A percentile compares a stretch with the other conserved stretches of the same genome.
Conservation (phyloP, 192 early-diverging fungal genomes). For the Coemansia sp. region DNA sequence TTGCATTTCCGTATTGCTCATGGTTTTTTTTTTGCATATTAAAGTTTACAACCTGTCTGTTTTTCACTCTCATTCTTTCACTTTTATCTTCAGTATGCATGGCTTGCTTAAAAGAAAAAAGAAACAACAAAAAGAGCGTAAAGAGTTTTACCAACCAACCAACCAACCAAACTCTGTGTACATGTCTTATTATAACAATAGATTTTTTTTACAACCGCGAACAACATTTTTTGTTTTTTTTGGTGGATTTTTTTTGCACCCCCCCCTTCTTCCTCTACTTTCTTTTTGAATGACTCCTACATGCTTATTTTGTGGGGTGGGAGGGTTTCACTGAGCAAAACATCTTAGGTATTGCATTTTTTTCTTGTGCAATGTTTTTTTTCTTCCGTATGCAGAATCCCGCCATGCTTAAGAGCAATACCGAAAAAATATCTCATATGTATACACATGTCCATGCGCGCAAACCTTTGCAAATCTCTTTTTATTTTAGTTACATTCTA, state of each 20-base stretch:
- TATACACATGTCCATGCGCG: neutral
- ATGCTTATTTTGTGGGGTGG: neutral
- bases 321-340: too few species aligned
- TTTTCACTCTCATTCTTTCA: neutral
- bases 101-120: constrained; percentile 1
- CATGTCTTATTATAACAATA: neutral
- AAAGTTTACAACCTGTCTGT: neutral
- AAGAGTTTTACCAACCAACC: constrained; percentile 1
- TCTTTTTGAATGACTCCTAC: neutral
- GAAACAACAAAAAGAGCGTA: neutral
- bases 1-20: neutral
- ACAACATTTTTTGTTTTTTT: too few species aligned
- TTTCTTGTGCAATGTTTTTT: constrained; percentile 1
- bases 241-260: too few species aligned
- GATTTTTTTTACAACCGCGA: neutral
- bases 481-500: constrained; percentile 4
- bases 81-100: neutral
- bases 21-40: neutral
- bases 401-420: too few species aligned
- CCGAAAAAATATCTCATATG: neutral
- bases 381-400: too few species aligned
- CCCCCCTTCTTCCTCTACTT: neutral
- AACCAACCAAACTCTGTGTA: constrained; percentile 1
- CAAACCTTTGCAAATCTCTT: neutral
- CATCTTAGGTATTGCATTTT: neutral